These are phyloP conservation scores for Hypoxylon crocopeplum DNA, from an alignment of 495 filamentous ascomycete genomes.

Conservation along the genomic window DNA sequence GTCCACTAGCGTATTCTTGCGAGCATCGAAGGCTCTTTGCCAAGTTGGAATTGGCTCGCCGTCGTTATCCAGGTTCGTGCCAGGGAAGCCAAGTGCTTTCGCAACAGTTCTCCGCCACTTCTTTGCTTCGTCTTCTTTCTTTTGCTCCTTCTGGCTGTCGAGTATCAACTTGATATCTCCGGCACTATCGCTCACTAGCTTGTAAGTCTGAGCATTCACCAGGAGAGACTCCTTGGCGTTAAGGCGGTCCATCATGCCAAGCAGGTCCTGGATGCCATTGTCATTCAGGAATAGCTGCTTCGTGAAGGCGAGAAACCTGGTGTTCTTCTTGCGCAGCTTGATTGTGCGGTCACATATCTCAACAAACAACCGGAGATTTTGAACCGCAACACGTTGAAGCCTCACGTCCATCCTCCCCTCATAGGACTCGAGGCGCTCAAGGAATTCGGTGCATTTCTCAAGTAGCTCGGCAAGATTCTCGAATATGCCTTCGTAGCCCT, in stretches of 20 bases:
- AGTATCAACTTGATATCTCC: conserved; percentile 44
- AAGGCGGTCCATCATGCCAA: conserved; percentile 47
- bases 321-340: conserved; percentile 45
- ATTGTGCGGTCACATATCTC: conserved; percentile 50
- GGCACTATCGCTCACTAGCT: conserved; percentile 44
- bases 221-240: conserved; percentile 46
- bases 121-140: conserved; percentile 45
- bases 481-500: conserved; percentile 50
- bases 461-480: conserved; percentile 47
- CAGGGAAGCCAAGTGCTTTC: conserved; percentile 43
- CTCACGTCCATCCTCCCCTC: conserved; percentile 46
- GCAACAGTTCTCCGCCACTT: conserved; percentile 43
- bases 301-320: conserved; percentile 40
- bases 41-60: conserved; percentile 46
- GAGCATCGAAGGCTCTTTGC: conserved; percentile 46
- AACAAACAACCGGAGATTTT: conserved; percentile 50
- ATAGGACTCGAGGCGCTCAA: conserved; percentile 47
- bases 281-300: conserved; percentile 49
- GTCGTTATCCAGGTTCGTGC: conserved; percentile 42
- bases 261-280: conserved; percentile 45
- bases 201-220: conserved; percentile 48
- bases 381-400: conserved; percentile 47
- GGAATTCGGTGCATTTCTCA: conserved; percentile 46
- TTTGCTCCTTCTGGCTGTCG: conserved; percentile 41
- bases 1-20: conserved; percentile 42